Evolutionary conservation across 768 basidiomycete genomes (phyloP).

Genomic region (Austroboletus festivus): DNA sequence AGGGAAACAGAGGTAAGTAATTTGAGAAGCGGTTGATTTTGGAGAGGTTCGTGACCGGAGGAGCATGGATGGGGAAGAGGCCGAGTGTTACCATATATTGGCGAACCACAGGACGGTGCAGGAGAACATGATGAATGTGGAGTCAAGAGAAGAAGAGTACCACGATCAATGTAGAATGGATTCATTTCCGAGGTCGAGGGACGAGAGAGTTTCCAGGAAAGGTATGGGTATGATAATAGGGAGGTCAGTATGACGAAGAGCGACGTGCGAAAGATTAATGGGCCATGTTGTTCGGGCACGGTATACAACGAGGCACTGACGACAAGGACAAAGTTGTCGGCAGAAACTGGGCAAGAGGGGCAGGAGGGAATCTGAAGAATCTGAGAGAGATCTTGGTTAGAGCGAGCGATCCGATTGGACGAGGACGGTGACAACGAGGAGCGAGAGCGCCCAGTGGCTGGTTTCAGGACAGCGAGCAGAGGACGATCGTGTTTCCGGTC

Average conservation of each 20-base stretch:
- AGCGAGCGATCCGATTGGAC: slow-evolving; percentile 5
- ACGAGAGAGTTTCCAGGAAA: slow-evolving; percentile 17
- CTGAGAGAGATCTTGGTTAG: slow-evolving; percentile 8
- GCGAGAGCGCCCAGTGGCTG: slow-evolving; percentile 10
- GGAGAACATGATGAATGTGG: slow-evolving; percentile 31
- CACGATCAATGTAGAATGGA: slow-evolving; percentile 23
- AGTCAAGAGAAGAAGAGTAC: slow-evolving; percentile 24
- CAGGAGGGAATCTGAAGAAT: slow-evolving; percentile 9
- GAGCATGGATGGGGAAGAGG: slow-evolving; percentile 13
- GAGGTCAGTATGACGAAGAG: slow-evolving; percentile 22
- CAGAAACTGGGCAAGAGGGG: slow-evolving; percentile 9
- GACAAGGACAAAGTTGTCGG: slow-evolving; percentile 20
- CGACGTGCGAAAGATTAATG: slow-evolving; percentile 2
- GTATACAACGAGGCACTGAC: slow-evolving; percentile 19
- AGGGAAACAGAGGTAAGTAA: too few relatives aligned
- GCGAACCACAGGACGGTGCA: slow-evolving; percentile 21
- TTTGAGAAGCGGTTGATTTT: too few relatives aligned
- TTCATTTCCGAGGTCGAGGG: slow-evolving; percentile 35
- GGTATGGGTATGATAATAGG: slow-evolving; percentile 15
- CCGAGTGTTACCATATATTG: slow-evolving; percentile 15
- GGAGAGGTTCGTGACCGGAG: slow-evolving; percentile 26
- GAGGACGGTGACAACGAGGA: slow-evolving; percentile 13
- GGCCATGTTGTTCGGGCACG: slow-evolving; percentile 7
- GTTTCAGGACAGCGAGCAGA: slow-evolving; percentile 9
- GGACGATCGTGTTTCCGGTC: slow-evolving; percentile 13